Evolutionary conservation across 495 filamentous ascomycete species (phyloP), one percentile per base, ranked within the genome.

Genomic region (Trichoderma reesei): DNA sequence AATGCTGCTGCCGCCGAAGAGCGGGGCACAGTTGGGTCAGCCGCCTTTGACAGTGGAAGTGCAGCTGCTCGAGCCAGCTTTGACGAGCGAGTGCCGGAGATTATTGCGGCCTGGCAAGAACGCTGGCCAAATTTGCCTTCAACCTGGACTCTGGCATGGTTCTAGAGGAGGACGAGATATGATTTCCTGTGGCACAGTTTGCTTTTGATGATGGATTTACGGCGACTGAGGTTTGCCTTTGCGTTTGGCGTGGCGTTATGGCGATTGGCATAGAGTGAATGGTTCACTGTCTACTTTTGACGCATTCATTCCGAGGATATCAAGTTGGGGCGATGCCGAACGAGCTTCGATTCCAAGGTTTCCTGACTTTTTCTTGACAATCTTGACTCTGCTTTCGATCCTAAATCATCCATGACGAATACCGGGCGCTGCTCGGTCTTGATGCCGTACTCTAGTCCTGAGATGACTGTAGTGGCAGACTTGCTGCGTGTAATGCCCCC

Each of bases 21-120:
- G 73, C 80, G 90, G 59, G 82, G 85, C n/a, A 73, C 75, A 44
- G 73, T 83, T 61, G 88, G 88, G 2, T 69, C 79, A 1, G 73
- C 76, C 3, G 86, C 80, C 6, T 94, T 90, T 80, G 86, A 90
- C 66, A 79, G 83, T 65, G 90, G 87, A 3, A 81, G 79, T 62
- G 86, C 83, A 33, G 84, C 82, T 10, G 84, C 85, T 56, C 79
- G 93, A 20, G 77, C 79, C 61, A 86, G 88, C 46, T 98, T 99
- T 68, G 95, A 99, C 77, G 92, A 94, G 70, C 83, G 85, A 59
- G 95, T 99, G 11, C 95, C 95, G 0, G 91, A 96, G 56, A 88
- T 99, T 36, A 73, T 99, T 65, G 94, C 85, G n/a, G 86, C 86
- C 66, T 99, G 95, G 95, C 95, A 99, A 77, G 92, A 93, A 74